Evolutionary conservation across 139 green algal genomes (phyloP).

Genomic region (Chara braunii): DNA sequence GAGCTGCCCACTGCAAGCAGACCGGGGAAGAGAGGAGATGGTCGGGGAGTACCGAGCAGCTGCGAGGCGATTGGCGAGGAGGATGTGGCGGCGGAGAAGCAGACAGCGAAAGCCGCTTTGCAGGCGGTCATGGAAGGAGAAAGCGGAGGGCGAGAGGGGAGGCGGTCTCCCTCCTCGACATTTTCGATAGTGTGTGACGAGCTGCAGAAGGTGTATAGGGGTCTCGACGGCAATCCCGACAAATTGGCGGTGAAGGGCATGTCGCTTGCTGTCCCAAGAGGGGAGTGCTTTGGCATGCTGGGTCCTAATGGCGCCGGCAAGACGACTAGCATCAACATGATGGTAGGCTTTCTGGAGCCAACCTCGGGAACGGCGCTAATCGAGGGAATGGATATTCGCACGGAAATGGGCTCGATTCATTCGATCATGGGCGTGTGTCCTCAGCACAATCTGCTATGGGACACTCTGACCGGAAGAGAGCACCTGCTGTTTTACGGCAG

Average conservation of each 20-base stretch:
- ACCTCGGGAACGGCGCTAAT: slow-evolving; percentile 8
- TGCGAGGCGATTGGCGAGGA: background rate
- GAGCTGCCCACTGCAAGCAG: background rate
- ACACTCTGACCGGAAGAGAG: slow-evolving; percentile 74
- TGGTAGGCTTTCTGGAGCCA: slow-evolving; percentile 34
- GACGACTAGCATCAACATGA: slow-evolving; percentile 51
- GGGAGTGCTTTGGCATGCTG: slow-evolving; percentile 69
- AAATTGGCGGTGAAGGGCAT: slow-evolving; percentile 44
- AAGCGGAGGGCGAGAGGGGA: slow-evolving; percentile 2
- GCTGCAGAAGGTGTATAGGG: slow-evolving; percentile 68
- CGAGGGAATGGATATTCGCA: slow-evolving; percentile 19
- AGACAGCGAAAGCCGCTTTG: background rate
- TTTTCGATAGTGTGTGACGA: slow-evolving; percentile 65
- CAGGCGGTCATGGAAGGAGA: too few species aligned
- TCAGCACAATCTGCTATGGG: slow-evolving; percentile 76
- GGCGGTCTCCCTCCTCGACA: background rate
- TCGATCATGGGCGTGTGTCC: slow-evolving; percentile 65
- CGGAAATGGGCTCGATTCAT: slow-evolving; percentile 65
- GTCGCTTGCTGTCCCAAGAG: slow-evolving; percentile 45
- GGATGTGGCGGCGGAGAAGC: background rate
- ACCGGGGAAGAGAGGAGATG: too few species aligned
- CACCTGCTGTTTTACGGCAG: slow-evolving; percentile 85
- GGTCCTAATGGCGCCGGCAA: slow-evolving; percentile 84
- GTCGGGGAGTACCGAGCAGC: too few species aligned
- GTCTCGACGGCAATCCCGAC: slow-evolving; percentile 44